Evolutionary conservation across 176 grass and related monocot genomes (phyloP).

Genomic region (Elaeis guineensis): DNA sequence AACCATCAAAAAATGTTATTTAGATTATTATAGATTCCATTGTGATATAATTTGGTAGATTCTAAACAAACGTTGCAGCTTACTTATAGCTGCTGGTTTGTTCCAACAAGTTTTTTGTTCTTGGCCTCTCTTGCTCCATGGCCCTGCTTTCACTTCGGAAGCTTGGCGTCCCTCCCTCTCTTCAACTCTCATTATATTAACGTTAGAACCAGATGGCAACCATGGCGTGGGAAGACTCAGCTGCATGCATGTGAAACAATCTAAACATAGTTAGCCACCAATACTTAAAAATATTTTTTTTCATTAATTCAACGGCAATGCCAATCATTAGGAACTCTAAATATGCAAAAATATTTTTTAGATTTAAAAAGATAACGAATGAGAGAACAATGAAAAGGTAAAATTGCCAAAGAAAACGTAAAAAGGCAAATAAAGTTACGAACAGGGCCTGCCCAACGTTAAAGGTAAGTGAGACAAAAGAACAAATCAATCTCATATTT

Average conservation of each 20-base stretch:
- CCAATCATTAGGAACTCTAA: no score
- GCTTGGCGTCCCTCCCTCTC: slow-evolving; percentile 24
- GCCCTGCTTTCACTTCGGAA: slow-evolving; percentile 13
- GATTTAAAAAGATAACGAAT: no score
- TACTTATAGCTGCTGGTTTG: slow-evolving; percentile 65
- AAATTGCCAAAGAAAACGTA: no score
- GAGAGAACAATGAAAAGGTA: no score
- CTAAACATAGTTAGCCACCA: no score
- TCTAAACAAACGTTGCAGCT: background rate
- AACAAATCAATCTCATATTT: no score
- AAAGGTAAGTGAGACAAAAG: no score
- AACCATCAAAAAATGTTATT: background rate
- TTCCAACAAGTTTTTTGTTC: slow-evolving; percentile 63
- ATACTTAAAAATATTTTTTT: no score
- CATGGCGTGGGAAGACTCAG: slow-evolving; percentile 28
- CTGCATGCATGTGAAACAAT: slow-evolving; percentile 12
- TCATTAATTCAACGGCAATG: no score
- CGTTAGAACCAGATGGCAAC: background rate
- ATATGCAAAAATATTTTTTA: no score
- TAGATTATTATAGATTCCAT: background rate
- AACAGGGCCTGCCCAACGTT: no score
- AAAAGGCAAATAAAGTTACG: no score
- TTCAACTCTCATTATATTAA: slow-evolving; percentile 30
- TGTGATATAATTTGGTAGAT: slow-evolving; percentile 5
- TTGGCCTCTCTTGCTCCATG: slow-evolving; percentile 26